Base-by-base conservation (phyloP, 768 basidiomycete species). In the Infundibulicybe gibba region DNA sequence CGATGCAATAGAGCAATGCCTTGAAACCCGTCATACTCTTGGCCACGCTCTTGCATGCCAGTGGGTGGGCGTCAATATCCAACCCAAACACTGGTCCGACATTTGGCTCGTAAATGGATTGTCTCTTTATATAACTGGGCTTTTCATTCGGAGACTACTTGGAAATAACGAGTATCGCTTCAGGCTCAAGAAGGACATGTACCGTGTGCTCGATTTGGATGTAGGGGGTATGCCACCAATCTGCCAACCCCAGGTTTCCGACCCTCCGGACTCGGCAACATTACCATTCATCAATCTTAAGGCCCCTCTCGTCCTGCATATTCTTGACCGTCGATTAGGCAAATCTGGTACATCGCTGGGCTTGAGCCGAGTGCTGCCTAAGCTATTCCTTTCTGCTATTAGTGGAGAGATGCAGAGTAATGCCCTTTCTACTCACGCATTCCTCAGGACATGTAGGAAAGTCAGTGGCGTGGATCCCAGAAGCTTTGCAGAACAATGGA, bases 121-220 rank as follows among this genome's bases (percentile, higher is more conserved):
- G 40, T 87, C 91, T 8, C 74, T 94, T 13, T 94, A 97, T 61
- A 87, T 98, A 60, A 87, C 90, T 5, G 87, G 87, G 9, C 76
- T 94, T 35, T 97, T 90, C 70, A 69, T 94, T 56, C 81, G 85
- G 48, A 89, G 87, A 65, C 70, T 94, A 12, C 74, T 97, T 47
- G 97, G 97, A 33, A 97, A 87, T 65, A 99, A 98, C 71, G 97
- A 99, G 62, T 98, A 95, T 59, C 81, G 97, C 5, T 97, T 92
- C 65, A 78, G 91, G 47, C 66, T 99, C 58, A 94, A 94, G 72
- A 93, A 93, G 63, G 97, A 99, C 61, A 95, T 97, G 82, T 85
- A 92, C 54, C 86, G 93, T 15, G 88, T 95, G 43, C 74, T 93
- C 16, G 85, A 87, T 51, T 79, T 83, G 71, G 97, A 99, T 62